A percentile compares a stretch with the other conserved stretches of the same genome.
Evolutionary conservation across 2,329 filamentous ascomycete genomes (phyloP).

Genomic region (Xylariaceae sp.): DNA sequence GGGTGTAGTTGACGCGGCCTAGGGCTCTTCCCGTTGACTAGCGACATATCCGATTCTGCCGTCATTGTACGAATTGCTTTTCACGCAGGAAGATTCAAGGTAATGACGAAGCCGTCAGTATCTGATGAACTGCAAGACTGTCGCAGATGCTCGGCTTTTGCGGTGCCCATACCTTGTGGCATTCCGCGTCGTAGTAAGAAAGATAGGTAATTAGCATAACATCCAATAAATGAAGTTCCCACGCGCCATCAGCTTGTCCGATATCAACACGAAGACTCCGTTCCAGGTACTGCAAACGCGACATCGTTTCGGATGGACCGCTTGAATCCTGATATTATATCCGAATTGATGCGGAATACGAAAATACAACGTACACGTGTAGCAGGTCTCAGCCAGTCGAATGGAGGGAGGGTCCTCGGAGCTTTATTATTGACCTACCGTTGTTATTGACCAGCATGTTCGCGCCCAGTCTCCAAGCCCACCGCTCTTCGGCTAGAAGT

Average conservation of each 20-base stretch:
- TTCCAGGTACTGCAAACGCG: not conserved
- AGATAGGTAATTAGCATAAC: not conserved
- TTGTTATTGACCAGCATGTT: not conserved
- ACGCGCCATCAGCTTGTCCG: not conserved
- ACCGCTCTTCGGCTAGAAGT: not conserved
- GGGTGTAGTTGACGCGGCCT: not conserved
- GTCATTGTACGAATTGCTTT: not conserved
- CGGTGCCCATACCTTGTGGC: not conserved
- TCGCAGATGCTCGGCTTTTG: not conserved
- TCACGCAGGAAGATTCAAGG: not conserved
- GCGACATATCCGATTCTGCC: not conserved
- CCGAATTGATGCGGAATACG: not conserved
- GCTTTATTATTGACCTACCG: slow-evolving; percentile 3
- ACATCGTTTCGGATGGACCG: slow-evolving; percentile 3
- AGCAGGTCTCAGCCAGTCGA: slow-evolving; percentile 14
- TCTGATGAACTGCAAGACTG: not conserved
- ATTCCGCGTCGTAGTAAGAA: not conserved
- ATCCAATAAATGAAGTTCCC: not conserved
- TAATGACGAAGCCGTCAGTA: not conserved
- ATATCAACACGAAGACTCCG: not conserved
- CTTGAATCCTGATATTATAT: not conserved
- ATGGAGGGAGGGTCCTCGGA: slow-evolving; percentile 1
- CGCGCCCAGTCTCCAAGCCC: not conserved
- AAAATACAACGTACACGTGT: slow-evolving; percentile 12
- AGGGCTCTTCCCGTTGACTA: not conserved